Evolutionary conservation across 1,139 yeast genomes (phyloP).

Genomic region (Taphrina deformans): DNA sequence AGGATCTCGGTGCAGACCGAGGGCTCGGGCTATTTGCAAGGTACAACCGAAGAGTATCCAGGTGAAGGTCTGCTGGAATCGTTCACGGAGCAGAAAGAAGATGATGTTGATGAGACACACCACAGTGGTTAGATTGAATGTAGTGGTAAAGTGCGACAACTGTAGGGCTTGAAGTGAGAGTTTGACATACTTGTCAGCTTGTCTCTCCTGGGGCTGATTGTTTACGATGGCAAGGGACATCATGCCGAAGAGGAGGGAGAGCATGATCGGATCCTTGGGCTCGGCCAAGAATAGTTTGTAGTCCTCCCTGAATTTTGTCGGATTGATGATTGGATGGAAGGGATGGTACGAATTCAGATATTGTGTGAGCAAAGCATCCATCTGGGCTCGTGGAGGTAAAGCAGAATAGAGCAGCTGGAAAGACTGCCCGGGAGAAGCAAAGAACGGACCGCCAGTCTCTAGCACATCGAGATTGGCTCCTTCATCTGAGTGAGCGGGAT

Average conservation of each 20-base stretch:
- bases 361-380: neutral
- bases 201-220: neutral
- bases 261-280: conserved; percentile 1
- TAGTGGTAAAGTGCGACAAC: neutral
- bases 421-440: neutral
- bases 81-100: neutral
- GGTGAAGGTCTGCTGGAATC: conserved; percentile 9
- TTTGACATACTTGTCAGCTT: neutral
- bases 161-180: conserved; percentile 1
- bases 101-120: conserved; percentile 7
- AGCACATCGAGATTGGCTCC: neutral
- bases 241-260: conserved; percentile 15
- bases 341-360: conserved; percentile 14
- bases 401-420: neutral
- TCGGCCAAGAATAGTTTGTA: neutral
- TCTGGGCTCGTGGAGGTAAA: neutral
- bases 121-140: neutral
- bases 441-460: neutral
- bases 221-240: conserved; percentile 6
- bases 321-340: conserved; percentile 8
- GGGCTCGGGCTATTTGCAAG: conserved; percentile 7
- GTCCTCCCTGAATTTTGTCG: neutral
- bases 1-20: conserved; percentile 14
- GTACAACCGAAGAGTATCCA: conserved; percentile 13
- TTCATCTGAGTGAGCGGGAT: neutral